A percentile compares a stretch with the other conserved stretches of the same genome.
Conservation (phyloP, 2,329 filamentous ascomycete species). For the Zasmidium angulare region DNA sequence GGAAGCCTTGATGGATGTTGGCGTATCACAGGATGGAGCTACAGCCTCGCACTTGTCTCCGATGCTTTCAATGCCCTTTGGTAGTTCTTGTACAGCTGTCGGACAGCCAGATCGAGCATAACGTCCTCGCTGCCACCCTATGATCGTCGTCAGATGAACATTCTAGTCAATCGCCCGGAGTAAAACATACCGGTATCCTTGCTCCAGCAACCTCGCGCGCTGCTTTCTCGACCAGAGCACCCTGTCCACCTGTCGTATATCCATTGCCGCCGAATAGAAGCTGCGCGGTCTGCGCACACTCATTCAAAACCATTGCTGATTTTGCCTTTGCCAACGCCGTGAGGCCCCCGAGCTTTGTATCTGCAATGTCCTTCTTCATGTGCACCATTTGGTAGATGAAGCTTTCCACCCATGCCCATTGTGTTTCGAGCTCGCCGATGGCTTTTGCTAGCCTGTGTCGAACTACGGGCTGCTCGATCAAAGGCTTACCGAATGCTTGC, state of each 20-base stretch:
- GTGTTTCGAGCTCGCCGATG: slow-evolving; percentile 64
- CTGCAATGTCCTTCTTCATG: slow-evolving; percentile 56
- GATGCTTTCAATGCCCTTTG: not conserved
- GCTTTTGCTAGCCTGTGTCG: slow-evolving; percentile 67
- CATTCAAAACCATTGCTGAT: slow-evolving; percentile 66
- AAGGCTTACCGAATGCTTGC: slow-evolving; percentile 63
- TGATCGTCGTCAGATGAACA: too few relatives aligned
- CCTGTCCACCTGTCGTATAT: slow-evolving; percentile 66
- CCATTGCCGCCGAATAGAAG: slow-evolving; percentile 72
- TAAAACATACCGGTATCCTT: slow-evolving; percentile 8
- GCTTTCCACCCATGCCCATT: slow-evolving; percentile 69
- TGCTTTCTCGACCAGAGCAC: slow-evolving; percentile 66
- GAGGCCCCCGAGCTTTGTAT: slow-evolving; percentile 64
- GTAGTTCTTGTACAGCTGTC: slow-evolving; percentile 6
- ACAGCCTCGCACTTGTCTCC: not conserved
- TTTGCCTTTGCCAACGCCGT: slow-evolving; percentile 71
- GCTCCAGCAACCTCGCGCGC: slow-evolving; percentile 22
- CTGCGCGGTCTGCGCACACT: slow-evolving; percentile 66
- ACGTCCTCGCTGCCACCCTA: slow-evolving; percentile 4
- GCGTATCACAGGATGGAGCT: too few relatives aligned
- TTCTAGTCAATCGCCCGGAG: too few relatives aligned
- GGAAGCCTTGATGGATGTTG: too few relatives aligned
- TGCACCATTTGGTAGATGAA: slow-evolving; percentile 66
- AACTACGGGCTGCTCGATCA: slow-evolving; percentile 72
- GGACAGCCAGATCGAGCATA: slow-evolving; percentile 1